A percentile compares a stretch with the other conserved stretches of the same genome.
Conservation (phyloP, 371 early-diverging fungal genomes). For the Circinella umbellata region DNA sequence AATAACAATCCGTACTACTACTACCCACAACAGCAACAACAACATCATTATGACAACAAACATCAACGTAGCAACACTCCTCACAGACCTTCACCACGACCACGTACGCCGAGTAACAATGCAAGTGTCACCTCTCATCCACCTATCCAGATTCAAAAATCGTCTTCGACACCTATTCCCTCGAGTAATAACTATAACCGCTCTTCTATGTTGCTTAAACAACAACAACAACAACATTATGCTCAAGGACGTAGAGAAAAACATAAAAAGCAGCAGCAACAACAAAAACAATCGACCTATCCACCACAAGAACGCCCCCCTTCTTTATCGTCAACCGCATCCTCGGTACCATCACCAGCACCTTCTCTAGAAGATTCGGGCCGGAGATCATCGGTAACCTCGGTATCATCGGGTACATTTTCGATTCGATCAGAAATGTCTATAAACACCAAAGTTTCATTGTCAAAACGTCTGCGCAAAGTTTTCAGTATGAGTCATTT, state of each 20-base stretch:
- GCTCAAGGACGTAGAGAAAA: conserved; percentile 19
- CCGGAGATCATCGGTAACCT: conserved; percentile 42
- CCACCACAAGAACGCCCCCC: conserved; percentile 16
- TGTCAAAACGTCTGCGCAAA: conserved; percentile 52
- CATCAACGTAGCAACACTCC: conserved; percentile 23
- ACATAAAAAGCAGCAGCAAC: conserved; percentile 16
- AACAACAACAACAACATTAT: conserved; percentile 22
- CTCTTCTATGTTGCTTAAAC: conserved; percentile 19
- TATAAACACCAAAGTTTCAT: conserved; percentile 39
- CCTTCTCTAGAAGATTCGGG: conserved; percentile 12
- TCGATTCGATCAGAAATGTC: conserved; percentile 37
- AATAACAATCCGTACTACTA: conserved; percentile 21
- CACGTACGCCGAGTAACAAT: conserved; percentile 26
- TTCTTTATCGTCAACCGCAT: conserved; percentile 7
- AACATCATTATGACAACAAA: conserved; percentile 12
- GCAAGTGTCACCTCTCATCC: conserved; percentile 7
- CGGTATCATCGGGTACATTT: conserved; percentile 35
- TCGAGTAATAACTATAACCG: conserved; percentile 16
- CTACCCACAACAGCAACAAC: conserved; percentile 1
- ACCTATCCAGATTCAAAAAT: conserved; percentile 35
- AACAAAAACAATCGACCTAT: conserved; percentile 4
- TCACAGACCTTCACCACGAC: conserved; percentile 18
- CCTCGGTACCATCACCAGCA: conserved; percentile 1
- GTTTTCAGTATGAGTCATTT: conserved; percentile 56
- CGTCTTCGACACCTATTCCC: conserved; percentile 31